Base-by-base conservation (phyloP, 305 asterid genomes). In the Fraxinus albicans region DNA sequence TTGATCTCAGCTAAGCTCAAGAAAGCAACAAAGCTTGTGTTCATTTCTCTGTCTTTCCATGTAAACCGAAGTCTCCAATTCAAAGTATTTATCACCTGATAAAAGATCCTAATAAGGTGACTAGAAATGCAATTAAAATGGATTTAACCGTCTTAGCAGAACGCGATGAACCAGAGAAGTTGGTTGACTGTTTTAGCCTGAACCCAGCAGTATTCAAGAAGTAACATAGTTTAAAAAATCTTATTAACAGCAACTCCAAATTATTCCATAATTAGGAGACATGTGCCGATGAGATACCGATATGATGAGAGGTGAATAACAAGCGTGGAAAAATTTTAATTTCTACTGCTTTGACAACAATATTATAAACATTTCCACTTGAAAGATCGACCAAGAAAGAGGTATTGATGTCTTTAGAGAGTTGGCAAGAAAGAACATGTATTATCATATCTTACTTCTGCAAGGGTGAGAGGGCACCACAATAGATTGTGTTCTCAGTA, bases 391-490 rank as follows among this genome's bases (percentile, higher is more conserved):
- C 23, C 53, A 23, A 15, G 42, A 19, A 27, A 70, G 36, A 50
- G 60, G 36, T 82, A 47, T n/a, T 13, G n/a, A 72, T 42, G 60
- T 13, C 42, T 70, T 9, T 25, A 38, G 44, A 15, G 36, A 80
- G 67, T 42, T 47, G 19, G 8, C 21, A 42, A 78, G 35, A 58
- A 35, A 63, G 63, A 33, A 73, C 60, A 67, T 50, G 9, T 19
- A 55, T 29, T 35, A 33, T 58, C 55, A 80, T 53, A 77, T 80
- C 96, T 87, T 93, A 95, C 97, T 88, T 92, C 86, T 93, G 98
- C 82, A 95, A 88, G 25, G 90, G 78, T 40, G 98, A 88, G 34
- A 95, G 93, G 78, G 79, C 86, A 47, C 98, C 98, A 81, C 98
- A 92, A 79, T 92, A 95, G 81, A 95, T 95, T 73, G 93, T 83